phyloP scores from a whole-genome alignment of 129 eudicot genomes.

The Flaveria bidentis region DNA sequence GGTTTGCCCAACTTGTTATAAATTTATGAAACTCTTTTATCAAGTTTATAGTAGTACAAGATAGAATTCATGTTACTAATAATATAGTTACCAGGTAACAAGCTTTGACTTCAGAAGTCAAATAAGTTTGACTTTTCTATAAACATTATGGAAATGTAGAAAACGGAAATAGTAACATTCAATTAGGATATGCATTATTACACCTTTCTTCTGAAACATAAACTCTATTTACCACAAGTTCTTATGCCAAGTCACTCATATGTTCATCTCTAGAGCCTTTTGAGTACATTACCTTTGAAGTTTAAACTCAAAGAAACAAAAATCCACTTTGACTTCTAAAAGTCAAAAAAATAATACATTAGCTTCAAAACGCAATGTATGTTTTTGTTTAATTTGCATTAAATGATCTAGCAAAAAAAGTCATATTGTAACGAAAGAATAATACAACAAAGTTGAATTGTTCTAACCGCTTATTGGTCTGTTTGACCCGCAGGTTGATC shows the following conservation, averaged over 20 bases:
- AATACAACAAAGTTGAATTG: not conserved
- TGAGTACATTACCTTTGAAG: slow-evolving; percentile 17
- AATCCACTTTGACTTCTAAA: not conserved
- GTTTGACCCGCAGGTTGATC: too few relatives aligned
- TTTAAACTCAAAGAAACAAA: not conserved
- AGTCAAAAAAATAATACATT: not conserved
- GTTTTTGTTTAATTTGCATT: not conserved
- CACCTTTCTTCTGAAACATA: slow-evolving; percentile 43
- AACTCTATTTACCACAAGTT: slow-evolving; percentile 71
- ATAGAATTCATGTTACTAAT: not conserved
- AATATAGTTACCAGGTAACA: not conserved
- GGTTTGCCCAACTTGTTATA: not conserved
- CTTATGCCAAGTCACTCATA: slow-evolving; percentile 37
- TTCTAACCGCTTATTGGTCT: too few relatives aligned
- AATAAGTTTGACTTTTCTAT: not conserved
- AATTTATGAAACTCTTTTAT: not conserved
- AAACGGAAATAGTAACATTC: slow-evolving; percentile 21
- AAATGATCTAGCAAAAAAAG: not conserved
- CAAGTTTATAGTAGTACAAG: not conserved
- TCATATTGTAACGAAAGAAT: not conserved
- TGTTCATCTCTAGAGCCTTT: slow-evolving; percentile 70
- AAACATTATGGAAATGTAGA: not conserved
- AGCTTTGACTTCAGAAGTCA: slow-evolving; percentile 11
- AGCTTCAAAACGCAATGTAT: not conserved
- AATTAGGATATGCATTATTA: slow-evolving; percentile 51